phyloP scores from a whole-genome alignment of 1,284 basidiomycete species.

The Trichosporon inkin region DNA sequence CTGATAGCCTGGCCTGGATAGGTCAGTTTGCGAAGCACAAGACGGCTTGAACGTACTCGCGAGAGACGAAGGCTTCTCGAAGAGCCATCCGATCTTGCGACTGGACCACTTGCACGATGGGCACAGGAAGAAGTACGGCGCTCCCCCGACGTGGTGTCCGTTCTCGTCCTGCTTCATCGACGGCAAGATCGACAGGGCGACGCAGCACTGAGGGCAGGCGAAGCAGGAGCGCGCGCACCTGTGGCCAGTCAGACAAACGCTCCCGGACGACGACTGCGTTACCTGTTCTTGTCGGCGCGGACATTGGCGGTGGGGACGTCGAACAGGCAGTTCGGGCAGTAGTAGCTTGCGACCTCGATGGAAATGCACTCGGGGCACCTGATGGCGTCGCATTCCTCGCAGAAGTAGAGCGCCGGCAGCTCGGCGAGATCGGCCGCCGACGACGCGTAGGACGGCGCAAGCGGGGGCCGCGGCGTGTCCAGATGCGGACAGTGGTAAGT shows the following conservation, averaged over 20 bases:
- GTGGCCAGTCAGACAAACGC: constrained; percentile 22
- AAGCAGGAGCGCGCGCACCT: constrained; percentile 98
- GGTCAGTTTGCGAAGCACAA: constrained; percentile 14
- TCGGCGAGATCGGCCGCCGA: constrained; percentile 73
- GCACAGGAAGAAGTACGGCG: constrained; percentile 88
- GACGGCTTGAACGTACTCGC: constrained; percentile 59
- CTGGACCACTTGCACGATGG: constrained; percentile 94
- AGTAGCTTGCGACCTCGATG: constrained; percentile 91
- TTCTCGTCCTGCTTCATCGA: constrained; percentile 52
- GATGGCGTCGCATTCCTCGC: constrained; percentile 95
- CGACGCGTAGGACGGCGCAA: constrained; percentile 66
- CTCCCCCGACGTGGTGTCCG: constrained; percentile 55
- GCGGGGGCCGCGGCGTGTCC: constrained; percentile 49
- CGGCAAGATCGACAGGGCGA: constrained; percentile 80
- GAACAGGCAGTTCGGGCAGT: constrained; percentile 98
- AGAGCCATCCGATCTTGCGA: constrained; percentile 78
- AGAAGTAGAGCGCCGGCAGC: constrained; percentile 85
- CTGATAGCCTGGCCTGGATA: constrained; percentile 76
- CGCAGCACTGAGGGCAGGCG: constrained; percentile 84
- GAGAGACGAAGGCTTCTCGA: constrained; percentile 93
- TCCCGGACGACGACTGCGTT: neutral
- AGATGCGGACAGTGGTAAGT: constrained; percentile 51
- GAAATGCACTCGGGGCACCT: constrained; percentile 88
- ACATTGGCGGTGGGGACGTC: constrained; percentile 96
- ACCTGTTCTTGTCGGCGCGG: constrained; percentile 91